Evolutionary conservation across 805 yeast species (phyloP).

Genomic region (Yamadazyma tumulicola): DNA sequence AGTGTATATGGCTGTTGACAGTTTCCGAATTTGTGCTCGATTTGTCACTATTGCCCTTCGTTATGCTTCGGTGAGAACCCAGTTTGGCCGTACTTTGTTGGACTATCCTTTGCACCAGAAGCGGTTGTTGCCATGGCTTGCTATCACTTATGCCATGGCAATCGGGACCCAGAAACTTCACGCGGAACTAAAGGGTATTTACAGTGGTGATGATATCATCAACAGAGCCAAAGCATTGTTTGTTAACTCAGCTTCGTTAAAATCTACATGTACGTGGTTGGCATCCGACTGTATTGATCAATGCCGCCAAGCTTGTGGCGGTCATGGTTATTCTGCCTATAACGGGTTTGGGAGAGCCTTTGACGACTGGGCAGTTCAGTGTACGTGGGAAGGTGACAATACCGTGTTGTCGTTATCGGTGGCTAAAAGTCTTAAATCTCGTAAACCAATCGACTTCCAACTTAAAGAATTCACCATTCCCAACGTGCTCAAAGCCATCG

Average conservation of each 20-base stretch:
- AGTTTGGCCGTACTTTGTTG: constrained; percentile 63
- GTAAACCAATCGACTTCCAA: constrained; percentile 20
- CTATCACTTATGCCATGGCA: constrained; percentile 72
- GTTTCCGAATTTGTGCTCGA: constrained; percentile 76
- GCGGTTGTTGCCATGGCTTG: constrained; percentile 79
- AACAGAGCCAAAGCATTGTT: constrained; percentile 71
- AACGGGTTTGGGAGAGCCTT: constrained; percentile 86
- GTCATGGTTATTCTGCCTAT: constrained; percentile 93
- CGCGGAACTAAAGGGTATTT: constrained; percentile 46
- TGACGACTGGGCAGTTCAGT: constrained; percentile 94
- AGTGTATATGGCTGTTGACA: constrained; percentile 84
- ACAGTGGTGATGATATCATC: constrained; percentile 55
- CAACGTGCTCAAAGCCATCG: constrained; percentile 29
- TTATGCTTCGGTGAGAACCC: constrained; percentile 87
- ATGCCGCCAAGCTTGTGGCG: constrained; percentile 92
- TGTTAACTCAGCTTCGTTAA: constrained; percentile 80
- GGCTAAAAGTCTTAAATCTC: constrained; percentile 55
- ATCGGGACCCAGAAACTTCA: constrained; percentile 66
- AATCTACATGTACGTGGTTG: constrained; percentile 88
- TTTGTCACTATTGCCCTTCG: constrained; percentile 81
- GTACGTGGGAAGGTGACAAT: constrained; percentile 99
- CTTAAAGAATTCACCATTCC: constrained; percentile 21
- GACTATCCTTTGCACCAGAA: constrained; percentile 89
- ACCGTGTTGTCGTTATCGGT: constrained; percentile 78
- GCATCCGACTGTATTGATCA: constrained; percentile 79